Base-by-base conservation (phyloP, 805 yeast species). In the Wilhelminamyces savonicus region DNA sequence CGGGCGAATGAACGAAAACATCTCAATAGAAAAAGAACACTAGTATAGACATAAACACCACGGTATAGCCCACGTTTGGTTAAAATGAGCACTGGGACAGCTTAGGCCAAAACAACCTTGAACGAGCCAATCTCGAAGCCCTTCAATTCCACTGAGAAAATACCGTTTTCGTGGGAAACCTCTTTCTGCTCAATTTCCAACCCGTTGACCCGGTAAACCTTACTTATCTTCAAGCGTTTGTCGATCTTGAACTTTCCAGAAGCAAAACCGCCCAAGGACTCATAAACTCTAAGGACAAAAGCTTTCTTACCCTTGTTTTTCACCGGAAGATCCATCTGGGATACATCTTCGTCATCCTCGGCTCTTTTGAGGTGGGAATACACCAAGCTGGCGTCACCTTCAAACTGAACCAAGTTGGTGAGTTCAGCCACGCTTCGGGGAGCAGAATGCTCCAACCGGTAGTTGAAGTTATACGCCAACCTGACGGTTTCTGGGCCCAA, bases 311-410 rank as follows among this genome's bases (percentile, higher is more conserved):
- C 71, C 20, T 51, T 46, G 30, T 56, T 52, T 26, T 66, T 64
- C 25, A 70, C 63, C 7, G 78, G 74, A 24, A 69, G 52, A 18
- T 55, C 47, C 48, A 50, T 43, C 49, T 74, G 71, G 6, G 59
- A 45, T 24, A 74, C 68, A 26, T 68, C 77, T 18, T 51, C 62
- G 51, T 90, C 97, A 48, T 82, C 86, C 49, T 88, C 97, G 9
- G 85, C 87, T 44, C 97, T 73, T 59, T 92, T 92, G 28, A 92
- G 55, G 40, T 84, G 77, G 4, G 90, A 76, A 28, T 90, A 53
- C 5, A 88, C 69, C 32, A 90, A 59, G 36, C 78, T 74, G 6
- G 59, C 58, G 36, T 74, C 76, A 13, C 85, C 82, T 30, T 41
- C 41, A 6, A 56, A 36, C 10, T 34, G 27, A 9, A 29, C 25